Base-by-base conservation (phyloP, 2,329 filamentous ascomycete species). In the Pyricularia sp. region DNA sequence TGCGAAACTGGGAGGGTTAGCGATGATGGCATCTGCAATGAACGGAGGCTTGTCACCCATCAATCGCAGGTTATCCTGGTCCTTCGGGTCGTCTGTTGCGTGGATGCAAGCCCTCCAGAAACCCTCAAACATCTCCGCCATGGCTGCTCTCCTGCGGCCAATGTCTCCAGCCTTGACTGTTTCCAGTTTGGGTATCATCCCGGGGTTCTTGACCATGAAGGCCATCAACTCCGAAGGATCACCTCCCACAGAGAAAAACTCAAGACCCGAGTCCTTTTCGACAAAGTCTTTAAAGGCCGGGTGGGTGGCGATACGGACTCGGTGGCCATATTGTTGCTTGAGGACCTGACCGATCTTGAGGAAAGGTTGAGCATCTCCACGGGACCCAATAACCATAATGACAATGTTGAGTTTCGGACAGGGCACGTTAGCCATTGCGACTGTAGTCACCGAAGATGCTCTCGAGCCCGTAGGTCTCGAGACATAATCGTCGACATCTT, bases 201-300 rank as follows among this genome's bases (percentile, higher is more conserved):
- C 91, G 0, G 87, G 91, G 73, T 94, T 93, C 79, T 93, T 93
- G 42, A 94, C 91, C 92, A 95, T 94, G 77, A 93, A 94, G 0
- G 90, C 89, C 92, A 94, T 94, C 1, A 95, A 81, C 77, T 94
- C 91, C 0, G 89, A 87, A 1, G 92, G 92, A 73, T 94, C 89
- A 1, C 92, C 92, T 1, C 92, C 92, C 1, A 94, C 86, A 1
- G 87, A 90, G 78, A 94, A 94, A 79, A 94, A 94, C 73, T 94
- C 92, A 0, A 94, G 82, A 0, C 88, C 90, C 0, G 83, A 88
- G 71, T 93, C 90, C 66, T 89, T 84, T 73, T 92, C 85, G 1
- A 94, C 86, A 73, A 94, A 93, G 0, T 92, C 86, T 65, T 88
- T 88, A 76, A 94, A 94, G 0, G 88, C 88, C 1, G 91, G 90